A percentile compares a stretch with the other conserved stretches of the same genome.
Evolutionary conservation across 2,329 filamentous ascomycete species (phyloP).

Genomic region (Venturia aucupariae): DNA sequence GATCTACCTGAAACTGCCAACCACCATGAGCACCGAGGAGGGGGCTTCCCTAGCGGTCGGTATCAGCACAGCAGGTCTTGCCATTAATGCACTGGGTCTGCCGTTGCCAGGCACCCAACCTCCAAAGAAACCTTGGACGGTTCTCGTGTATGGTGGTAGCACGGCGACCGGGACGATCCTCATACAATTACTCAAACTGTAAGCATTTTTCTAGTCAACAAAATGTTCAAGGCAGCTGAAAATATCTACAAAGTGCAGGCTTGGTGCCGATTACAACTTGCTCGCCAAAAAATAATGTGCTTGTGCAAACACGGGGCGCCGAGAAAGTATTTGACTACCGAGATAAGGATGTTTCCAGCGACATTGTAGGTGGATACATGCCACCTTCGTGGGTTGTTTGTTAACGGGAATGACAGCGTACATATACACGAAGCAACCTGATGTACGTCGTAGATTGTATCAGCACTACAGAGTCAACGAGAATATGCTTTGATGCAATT

Average conservation of each 20-base stretch:
- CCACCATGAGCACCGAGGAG: neutral
- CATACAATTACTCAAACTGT: conserved; percentile 8
- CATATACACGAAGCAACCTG: neutral
- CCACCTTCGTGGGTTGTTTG: neutral
- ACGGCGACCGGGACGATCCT: conserved; percentile 4
- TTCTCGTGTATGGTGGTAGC: neutral
- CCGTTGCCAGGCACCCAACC: neutral
- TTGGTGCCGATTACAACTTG: neutral
- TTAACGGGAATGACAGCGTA: no score
- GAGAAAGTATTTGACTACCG: neutral
- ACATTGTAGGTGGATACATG: neutral
- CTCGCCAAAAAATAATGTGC: neutral
- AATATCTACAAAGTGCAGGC: neutral
- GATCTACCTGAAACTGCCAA: neutral
- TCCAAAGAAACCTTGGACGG: neutral
- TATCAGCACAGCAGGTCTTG: neutral
- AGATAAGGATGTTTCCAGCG: neutral
- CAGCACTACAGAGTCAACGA: neutral
- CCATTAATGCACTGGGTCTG: neutral
- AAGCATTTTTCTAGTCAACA: neutral
- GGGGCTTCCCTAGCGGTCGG: neutral
- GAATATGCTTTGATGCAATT: neutral
- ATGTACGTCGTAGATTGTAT: neutral
- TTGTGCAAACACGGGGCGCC: neutral
- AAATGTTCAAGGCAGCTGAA: neutral